These are phyloP conservation scores for Claviceps monticola DNA, from an alignment of 2,329 filamentous ascomycete species.

Conservation along the genomic window DNA sequence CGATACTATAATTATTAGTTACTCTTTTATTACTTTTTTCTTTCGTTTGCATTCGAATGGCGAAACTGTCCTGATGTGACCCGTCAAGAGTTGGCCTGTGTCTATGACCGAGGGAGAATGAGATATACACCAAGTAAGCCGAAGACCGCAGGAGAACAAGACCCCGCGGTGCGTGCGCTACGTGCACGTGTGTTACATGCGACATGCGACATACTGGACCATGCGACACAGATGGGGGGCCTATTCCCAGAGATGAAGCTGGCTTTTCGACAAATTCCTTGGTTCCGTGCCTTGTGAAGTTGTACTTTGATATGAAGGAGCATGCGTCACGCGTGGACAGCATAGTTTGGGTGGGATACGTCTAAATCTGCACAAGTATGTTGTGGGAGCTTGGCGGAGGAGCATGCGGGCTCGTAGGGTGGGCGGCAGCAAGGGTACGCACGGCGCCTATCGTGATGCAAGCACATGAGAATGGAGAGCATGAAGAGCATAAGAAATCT, in stretches of 20 bases:
- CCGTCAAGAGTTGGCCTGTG: background rate
- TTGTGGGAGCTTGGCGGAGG: background rate
- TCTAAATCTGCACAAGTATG: background rate
- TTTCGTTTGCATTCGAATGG: background rate
- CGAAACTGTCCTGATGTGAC: background rate
- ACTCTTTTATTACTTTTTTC: background rate
- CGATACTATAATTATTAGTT: background rate
- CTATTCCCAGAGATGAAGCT: background rate
- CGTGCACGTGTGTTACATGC: background rate
- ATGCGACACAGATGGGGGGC: background rate
- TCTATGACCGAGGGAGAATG: background rate
- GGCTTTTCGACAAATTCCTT: background rate
- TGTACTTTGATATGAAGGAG: background rate
- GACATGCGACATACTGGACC: background rate
- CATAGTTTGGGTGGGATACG: background rate
- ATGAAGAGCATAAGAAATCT: background rate
- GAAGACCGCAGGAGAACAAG: background rate
- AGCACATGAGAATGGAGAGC: background rate
- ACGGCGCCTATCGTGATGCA: slow-evolving; percentile 1
- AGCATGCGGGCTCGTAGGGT: background rate
- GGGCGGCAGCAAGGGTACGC: background rate
- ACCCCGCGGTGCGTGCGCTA: background rate
- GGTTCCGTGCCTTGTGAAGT: too few species aligned
- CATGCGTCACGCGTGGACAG: background rate
- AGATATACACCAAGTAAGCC: background rate